Base-by-base conservation (phyloP, 1,284 basidiomycete genomes). In the Stygiomarasmius scandens region DNA sequence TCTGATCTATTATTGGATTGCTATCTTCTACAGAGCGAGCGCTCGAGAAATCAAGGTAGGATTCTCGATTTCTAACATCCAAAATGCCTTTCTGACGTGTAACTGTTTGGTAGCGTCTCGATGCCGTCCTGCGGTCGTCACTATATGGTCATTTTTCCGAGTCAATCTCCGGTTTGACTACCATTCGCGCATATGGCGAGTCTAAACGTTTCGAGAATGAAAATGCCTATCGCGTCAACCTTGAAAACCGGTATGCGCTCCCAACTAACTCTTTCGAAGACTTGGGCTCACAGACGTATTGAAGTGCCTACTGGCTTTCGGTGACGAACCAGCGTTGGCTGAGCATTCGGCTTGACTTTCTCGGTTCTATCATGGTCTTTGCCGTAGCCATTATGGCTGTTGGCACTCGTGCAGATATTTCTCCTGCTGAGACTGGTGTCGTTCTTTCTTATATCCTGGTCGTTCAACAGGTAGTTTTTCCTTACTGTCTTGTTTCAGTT, bases 91-190 rank as follows among this genome's bases (percentile, higher is more conserved):
- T 36, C 38, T 34, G 54, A 55, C 32, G 25, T 24, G 45, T 60
- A 9, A 52, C 38, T 19, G 49, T 57, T 54, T n/a, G 64, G 2
- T 56, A 85, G 82, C 76, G 83, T 55, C 74, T 86, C 23, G 86
- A 89, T 72, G 81, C 84, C 11, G 77, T 87, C 19, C 64, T 89
- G 38, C 78, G 85, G 20, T 82, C 82, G 0, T 80, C 85, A 2
- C 75, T 93, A 22, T 95, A 95, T 68, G 85, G 90, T 10, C 92
- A 95, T 71, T 93, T 95, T 69, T 89, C 89, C 50, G 96, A 98
- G 73, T 89, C 89, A n/a, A 78, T 96, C 11, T 86, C 87, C 9
- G 94, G 94, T 24, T 74, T 96, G 44, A 81, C 89, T 1, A 95
- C 93, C 1, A 93, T 96, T 53, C 85, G 92, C 14, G 92, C 92